phyloP scores from a whole-genome alignment of 129 eudicot species.

The carrot (Daucus carota) region DH1_v3.0 NC_030386.2:4147001-4147500 shows the following conservation, averaged over 20 bases:
- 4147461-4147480: conserved; percentile 41
- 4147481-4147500: conserved; percentile 30
- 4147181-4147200: conserved; percentile 65
- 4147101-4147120: conserved; percentile 78
- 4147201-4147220: conserved; percentile 59
- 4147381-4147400: conserved; percentile 61
- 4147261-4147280: conserved; percentile 35
- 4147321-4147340: conserved; percentile 15
- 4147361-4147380: conserved; percentile 23
- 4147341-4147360: conserved; percentile 16
- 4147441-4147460: conserved; percentile 33
- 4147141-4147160: conserved; percentile 65
- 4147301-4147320: conserved; percentile 31
- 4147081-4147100: conserved; percentile 75
- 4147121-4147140: conserved; percentile 73
- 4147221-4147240: conserved; percentile 76
- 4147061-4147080: conserved; percentile 63
- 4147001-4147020: not conserved
- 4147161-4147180: conserved; percentile 82
- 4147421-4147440: conserved; percentile 52
- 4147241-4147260: conserved; percentile 77
- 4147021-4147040: conserved; percentile 1
- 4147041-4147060: conserved; percentile 74
- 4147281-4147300: conserved; percentile 21
- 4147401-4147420: conserved; percentile 26